These are phyloP conservation scores for Populus hybrid DNA, from an alignment of 441 rosid genomes.

Conservation along the genomic window DNA sequence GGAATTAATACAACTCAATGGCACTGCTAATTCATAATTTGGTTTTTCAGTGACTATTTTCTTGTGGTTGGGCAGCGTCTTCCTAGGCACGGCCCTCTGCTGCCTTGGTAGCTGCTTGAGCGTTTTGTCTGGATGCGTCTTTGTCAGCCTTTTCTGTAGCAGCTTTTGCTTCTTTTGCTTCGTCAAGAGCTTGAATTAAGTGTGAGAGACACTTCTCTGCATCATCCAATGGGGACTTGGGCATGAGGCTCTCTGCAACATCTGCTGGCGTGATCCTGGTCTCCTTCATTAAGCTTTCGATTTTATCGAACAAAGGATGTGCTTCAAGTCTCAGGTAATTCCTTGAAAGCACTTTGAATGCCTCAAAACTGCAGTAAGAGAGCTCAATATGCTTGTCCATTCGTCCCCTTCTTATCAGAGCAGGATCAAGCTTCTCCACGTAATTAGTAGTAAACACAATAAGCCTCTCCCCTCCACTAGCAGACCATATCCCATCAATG, in stretches of 20 bases:
- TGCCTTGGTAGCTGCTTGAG: constrained; percentile 5
- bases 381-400: constrained; percentile 78
- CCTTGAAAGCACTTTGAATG: constrained; percentile 57
- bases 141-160: constrained; percentile 27
- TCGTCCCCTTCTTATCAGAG: constrained; percentile 72
- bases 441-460: constrained; percentile 65
- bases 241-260: constrained; percentile 78
- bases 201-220: constrained; percentile 44
- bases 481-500: constrained; percentile 79
- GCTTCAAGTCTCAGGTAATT: constrained; percentile 52
- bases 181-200: constrained; percentile 48
- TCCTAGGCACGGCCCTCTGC: constrained; percentile 13
- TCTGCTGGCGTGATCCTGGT: constrained; percentile 61
- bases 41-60: neutral
- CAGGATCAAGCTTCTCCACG: constrained; percentile 62
- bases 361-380: constrained; percentile 59
- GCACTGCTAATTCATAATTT: neutral
- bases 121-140: constrained; percentile 5
- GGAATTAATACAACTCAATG: constrained; percentile 11
- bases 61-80: constrained; percentile 8
- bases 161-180: constrained; percentile 32
- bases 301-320: constrained; percentile 34
- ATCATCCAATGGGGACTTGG: constrained; percentile 39
- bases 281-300: constrained; percentile 40
- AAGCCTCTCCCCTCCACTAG: constrained; percentile 69